Conservation (phyloP, 176 grass and related monocot species). For the Olyra latifolia region DNA sequence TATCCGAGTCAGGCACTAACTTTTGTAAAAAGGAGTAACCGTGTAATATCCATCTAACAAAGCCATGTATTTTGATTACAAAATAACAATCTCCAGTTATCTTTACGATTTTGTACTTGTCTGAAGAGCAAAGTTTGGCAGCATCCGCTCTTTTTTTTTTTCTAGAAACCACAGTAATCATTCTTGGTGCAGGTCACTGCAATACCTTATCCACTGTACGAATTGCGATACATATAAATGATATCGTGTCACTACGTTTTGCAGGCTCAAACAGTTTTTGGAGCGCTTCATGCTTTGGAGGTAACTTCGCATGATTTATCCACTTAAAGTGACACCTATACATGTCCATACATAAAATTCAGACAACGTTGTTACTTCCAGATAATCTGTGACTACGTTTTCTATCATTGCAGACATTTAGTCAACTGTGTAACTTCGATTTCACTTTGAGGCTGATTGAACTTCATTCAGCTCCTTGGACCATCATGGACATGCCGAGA, state of each 20-base stretch:
- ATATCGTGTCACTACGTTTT: conserved; percentile 32
- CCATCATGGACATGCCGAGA: conserved; percentile 72
- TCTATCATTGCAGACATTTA: conserved; percentile 74
- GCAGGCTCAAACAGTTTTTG: conserved; percentile 87
- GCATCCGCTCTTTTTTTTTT: too few relatives aligned
- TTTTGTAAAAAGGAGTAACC: neutral
- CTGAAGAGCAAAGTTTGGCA: neutral
- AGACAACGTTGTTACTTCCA: neutral
- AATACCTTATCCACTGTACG: neutral
- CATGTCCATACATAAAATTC: neutral
- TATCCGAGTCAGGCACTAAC: neutral
- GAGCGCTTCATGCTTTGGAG: conserved; percentile 86
- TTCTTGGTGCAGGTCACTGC: neutral
- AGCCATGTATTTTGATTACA: neutral
- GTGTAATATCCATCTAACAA: neutral
- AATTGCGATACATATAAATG: neutral
- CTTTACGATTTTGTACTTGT: neutral
- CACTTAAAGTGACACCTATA: neutral
- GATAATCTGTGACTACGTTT: conserved; percentile 3
- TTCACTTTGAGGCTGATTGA: conserved; percentile 61
- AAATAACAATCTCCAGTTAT: neutral
- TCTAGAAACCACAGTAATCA: neutral
- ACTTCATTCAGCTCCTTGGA: conserved; percentile 80
- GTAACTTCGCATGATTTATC: conserved; percentile 45
- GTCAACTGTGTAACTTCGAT: conserved; percentile 86